These are phyloP conservation scores for Wickerhamiella sergipiensis DNA, from an alignment of 805 yeast species.

Conservation along the genomic window DNA sequence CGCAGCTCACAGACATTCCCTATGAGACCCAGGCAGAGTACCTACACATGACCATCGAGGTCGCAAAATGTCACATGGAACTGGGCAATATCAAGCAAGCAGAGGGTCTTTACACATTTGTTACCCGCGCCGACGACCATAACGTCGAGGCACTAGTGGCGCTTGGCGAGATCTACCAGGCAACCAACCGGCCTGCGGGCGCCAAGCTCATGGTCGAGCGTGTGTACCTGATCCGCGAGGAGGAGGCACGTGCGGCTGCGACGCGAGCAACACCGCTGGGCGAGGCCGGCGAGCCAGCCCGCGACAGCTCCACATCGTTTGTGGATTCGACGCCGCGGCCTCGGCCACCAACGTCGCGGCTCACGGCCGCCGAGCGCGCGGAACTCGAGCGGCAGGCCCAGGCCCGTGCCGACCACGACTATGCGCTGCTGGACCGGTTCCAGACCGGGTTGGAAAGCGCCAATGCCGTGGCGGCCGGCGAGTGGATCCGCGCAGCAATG, in stretches of 20 bases:
- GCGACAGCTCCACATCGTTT: neutral
- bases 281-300: neutral
- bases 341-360: conserved; percentile 8
- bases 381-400: conserved; percentile 43
- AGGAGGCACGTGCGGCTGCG: conserved; percentile 1
- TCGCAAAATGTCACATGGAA: conserved; percentile 70
- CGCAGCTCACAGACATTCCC: conserved; percentile 36
- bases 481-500: conserved; percentile 76
- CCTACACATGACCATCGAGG: conserved; percentile 32
- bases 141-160: conserved; percentile 64
- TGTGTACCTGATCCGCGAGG: conserved; percentile 17
- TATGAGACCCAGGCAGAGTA: conserved; percentile 16
- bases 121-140: conserved; percentile 22
- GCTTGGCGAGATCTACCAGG: conserved; percentile 66
- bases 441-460: conserved; percentile 34
- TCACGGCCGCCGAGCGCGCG: conserved; percentile 14
- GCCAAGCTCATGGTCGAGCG: conserved; percentile 22
- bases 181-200: conserved; percentile 20
- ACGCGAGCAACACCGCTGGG: neutral
- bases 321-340: conserved; percentile 3
- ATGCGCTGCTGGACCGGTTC: conserved; percentile 38
- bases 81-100: conserved; percentile 34
- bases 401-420: conserved; percentile 25
- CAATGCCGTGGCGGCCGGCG: conserved; percentile 47
- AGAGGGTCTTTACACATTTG: conserved; percentile 17